Conservation (phyloP, 768 basidiomycete species). For the Tubosaeta sp. region DNA sequence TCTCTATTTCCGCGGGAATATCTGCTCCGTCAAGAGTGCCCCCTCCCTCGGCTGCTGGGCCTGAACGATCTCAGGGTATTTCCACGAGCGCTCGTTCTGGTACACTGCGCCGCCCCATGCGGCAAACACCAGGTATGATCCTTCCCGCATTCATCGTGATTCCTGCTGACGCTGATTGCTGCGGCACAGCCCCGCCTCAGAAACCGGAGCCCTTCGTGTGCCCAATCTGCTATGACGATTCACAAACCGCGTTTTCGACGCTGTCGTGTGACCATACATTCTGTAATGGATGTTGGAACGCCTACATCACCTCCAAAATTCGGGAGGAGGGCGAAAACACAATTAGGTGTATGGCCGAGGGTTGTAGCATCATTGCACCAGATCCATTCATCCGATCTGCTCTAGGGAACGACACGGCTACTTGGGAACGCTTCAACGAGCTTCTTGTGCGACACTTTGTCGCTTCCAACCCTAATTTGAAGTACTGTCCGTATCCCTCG, state of each 20-base stretch:
- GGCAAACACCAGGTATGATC: constrained; percentile 25
- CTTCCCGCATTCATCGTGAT: background rate
- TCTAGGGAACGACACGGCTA: constrained; percentile 51
- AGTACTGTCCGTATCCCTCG: constrained; percentile 93
- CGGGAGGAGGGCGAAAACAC: constrained; percentile 72
- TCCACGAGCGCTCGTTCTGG: constrained; percentile 23
- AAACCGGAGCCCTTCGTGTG: constrained; percentile 67
- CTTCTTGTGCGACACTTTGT: constrained; percentile 90
- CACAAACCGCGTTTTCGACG: constrained; percentile 61
- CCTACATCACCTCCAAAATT: constrained; percentile 77
- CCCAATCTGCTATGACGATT: constrained; percentile 90
- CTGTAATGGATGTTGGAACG: constrained; percentile 80
- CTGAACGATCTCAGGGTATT: constrained; percentile 31
- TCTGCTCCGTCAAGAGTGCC: constrained; percentile 30
- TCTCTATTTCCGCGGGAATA: constrained; percentile 75
- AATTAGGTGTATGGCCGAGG: constrained; percentile 79
- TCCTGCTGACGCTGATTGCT: background rate
- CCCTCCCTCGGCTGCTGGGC: constrained; percentile 25
- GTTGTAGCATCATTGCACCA: constrained; percentile 60
- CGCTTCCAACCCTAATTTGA: constrained; percentile 71
- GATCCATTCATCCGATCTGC: constrained; percentile 58
- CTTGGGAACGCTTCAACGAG: constrained; percentile 74
- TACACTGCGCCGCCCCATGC: constrained; percentile 26
- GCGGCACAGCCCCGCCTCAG: constrained; percentile 18
- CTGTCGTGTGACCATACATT: constrained; percentile 84